Evolutionary conservation across 164 flowering plant species (phyloP).

Genomic region (Vitis rotundifolia): DNA sequence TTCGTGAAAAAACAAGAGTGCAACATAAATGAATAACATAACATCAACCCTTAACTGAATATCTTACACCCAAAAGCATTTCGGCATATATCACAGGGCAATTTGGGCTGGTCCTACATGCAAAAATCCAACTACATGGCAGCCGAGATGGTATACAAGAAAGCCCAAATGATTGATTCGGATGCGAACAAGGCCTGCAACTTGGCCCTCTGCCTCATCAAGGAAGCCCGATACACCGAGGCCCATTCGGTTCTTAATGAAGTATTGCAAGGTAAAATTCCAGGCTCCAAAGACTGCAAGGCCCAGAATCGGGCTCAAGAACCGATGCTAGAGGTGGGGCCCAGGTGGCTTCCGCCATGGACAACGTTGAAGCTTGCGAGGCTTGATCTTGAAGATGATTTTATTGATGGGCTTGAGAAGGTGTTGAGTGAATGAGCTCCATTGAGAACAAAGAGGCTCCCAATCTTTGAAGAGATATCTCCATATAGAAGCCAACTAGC

Average conservation of each 20-base stretch:
- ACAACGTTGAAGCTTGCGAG: background rate
- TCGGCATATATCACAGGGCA: conserved; percentile 33
- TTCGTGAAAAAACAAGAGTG: too few species aligned
- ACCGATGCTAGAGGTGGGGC: conserved; percentile 39
- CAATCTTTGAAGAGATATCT: conserved; percentile 89
- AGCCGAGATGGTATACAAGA: conserved; percentile 51
- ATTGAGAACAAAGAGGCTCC: conserved; percentile 62
- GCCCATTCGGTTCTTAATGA: conserved; percentile 38
- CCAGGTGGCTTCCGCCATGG: too few species aligned
- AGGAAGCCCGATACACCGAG: conserved; percentile 39
- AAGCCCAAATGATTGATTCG: conserved; percentile 60
- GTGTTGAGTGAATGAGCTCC: conserved; percentile 48
- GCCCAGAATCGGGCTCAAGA: conserved; percentile 37
- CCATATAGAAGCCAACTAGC: conserved; percentile 87
- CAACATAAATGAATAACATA: too few species aligned
- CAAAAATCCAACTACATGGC: conserved; percentile 40
- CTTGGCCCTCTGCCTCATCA: conserved; percentile 50
- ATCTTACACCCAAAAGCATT: too few species aligned
- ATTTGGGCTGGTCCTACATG: conserved; percentile 66
- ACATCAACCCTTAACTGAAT: too few species aligned
- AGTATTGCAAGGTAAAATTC: conserved; percentile 25
- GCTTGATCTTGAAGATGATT: conserved; percentile 47
- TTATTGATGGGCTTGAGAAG: conserved; percentile 60
- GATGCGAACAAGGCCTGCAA: conserved; percentile 71
- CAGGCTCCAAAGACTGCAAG: conserved; percentile 45